phyloP scores from a whole-genome alignment of 345 rosid species.

The Citrus sinensis region DVS_A1.0 CM039162.1:5487001-5487500 shows the following conservation, averaged over 20 bases:
- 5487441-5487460: background rate
- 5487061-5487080: slow-evolving; percentile 5
- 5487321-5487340: background rate
- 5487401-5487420: background rate
- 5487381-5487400: background rate
- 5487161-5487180: background rate
- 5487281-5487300: too few relatives aligned
- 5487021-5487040: slow-evolving; percentile 55
- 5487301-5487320: too few relatives aligned
- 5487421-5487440: background rate
- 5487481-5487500: background rate
- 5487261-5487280: background rate
- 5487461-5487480: too few relatives aligned
- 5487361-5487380: slow-evolving; percentile 10
- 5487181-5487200: background rate
- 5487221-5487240: background rate
- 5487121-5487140: background rate
- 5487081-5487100: slow-evolving; percentile 10
- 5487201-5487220: background rate
- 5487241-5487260: background rate
- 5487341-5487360: background rate
- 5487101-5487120: background rate
- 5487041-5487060: slow-evolving; percentile 41
- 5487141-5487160: slow-evolving; percentile 17
- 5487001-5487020: slow-evolving; percentile 20